A percentile compares a stretch with the other conserved stretches of the same genome.
Conservation (phyloP, 139 green algal genomes). For the Ulvella scutata region DNA sequence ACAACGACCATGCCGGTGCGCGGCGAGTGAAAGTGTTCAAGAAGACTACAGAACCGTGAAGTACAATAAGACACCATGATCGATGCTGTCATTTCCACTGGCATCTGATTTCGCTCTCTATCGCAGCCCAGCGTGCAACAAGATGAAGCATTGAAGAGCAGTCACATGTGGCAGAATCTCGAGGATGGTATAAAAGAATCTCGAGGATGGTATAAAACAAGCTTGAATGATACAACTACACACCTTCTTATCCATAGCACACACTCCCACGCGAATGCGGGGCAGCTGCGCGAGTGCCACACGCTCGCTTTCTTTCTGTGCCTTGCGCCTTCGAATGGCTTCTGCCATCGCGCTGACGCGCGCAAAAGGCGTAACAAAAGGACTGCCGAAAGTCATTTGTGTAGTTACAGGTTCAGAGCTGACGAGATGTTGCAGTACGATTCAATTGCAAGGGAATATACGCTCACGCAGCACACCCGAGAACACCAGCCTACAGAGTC, state of each 20-base stretch:
- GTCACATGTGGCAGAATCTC: too few species aligned
- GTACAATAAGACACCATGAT: neutral
- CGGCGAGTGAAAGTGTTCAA: too few species aligned
- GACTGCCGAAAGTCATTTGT: too few species aligned
- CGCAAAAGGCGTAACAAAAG: neutral
- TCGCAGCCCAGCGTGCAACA: too few species aligned
- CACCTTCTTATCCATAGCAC: constrained; percentile 85
- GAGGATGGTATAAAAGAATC: too few species aligned
- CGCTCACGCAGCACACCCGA: neutral
- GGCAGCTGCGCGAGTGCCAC: neutral
- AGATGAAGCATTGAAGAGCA: too few species aligned
- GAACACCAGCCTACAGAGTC: neutral
- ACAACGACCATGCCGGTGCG: too few species aligned
- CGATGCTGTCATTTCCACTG: neutral
- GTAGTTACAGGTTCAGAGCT: too few species aligned
- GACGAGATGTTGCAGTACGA: too few species aligned
- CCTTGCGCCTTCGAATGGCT: neutral
- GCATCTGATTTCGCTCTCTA: neutral
- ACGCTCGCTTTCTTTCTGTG: neutral
- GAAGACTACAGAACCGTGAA: neutral
- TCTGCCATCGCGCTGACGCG: neutral
- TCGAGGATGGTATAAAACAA: too few species aligned
- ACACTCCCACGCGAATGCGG: constrained; percentile 24
- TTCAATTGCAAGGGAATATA: neutral
- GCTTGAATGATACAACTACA: neutral